Evolutionary conservation across 2,329 filamentous ascomycete genomes (phyloP).

Genomic region (Neofusicoccum sp.): DNA sequence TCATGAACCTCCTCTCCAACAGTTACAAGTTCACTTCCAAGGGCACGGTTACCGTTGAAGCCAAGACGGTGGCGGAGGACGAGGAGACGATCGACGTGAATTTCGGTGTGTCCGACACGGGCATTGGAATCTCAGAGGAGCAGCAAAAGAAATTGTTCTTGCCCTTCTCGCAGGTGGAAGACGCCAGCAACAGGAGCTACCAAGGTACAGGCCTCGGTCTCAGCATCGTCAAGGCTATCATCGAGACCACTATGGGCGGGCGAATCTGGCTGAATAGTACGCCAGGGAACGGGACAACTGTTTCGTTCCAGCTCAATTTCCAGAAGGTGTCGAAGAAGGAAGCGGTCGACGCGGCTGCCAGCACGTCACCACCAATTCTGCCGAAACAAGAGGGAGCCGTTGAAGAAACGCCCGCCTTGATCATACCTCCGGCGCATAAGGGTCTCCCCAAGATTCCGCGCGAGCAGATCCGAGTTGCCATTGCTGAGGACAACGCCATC

Average conservation of each 20-base stretch:
- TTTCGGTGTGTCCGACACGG: constrained; percentile 85
- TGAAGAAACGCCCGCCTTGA: constrained; percentile 34
- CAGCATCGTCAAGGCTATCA: constrained; percentile 91
- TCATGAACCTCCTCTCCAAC: constrained; percentile 84
- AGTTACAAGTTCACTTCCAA: constrained; percentile 91
- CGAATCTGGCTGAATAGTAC: constrained; percentile 78
- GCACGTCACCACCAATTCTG: constrained; percentile 48
- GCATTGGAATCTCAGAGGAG: constrained; percentile 83
- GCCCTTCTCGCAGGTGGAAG: constrained; percentile 90
- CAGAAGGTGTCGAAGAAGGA: constrained; percentile 71
- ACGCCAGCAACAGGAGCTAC: constrained; percentile 84
- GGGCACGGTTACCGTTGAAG: constrained; percentile 80
- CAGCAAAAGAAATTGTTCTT: constrained; percentile 83
- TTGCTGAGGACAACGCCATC: constrained; percentile 93
- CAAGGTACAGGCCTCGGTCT: constrained; percentile 87
- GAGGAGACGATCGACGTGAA: constrained; percentile 70
- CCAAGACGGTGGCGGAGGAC: constrained; percentile 69
- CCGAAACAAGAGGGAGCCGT: constrained; percentile 42
- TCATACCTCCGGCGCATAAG: constrained; percentile 45
- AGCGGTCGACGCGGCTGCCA: constrained; percentile 41
- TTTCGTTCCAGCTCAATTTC: constrained; percentile 81
- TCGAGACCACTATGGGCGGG: constrained; percentile 88
- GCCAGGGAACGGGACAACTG: constrained; percentile 66
- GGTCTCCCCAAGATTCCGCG: constrained; percentile 73
- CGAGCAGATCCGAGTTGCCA: constrained; percentile 79